phyloP scores from a whole-genome alignment of 1,139 yeast species.

The Kodamaea arcana region DNA sequence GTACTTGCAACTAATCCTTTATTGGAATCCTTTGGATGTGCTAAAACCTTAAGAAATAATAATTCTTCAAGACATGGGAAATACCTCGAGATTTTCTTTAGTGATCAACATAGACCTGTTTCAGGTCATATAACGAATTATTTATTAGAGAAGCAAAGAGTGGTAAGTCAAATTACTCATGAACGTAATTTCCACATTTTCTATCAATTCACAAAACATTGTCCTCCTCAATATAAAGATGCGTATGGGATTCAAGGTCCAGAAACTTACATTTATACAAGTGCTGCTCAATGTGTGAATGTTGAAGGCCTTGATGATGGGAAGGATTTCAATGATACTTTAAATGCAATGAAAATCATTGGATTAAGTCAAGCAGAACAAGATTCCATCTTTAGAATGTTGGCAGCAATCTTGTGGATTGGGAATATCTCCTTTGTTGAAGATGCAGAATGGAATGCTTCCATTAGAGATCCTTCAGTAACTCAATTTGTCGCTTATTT shows the following conservation, averaged over 20 bases:
- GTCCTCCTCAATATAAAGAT: constrained; percentile 80
- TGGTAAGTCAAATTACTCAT: constrained; percentile 84
- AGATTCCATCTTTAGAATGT: constrained; percentile 80
- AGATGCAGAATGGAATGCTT: constrained; percentile 83
- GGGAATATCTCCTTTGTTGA: constrained; percentile 88
- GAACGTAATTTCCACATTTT: constrained; percentile 97
- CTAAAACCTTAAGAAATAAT: constrained; percentile 92
- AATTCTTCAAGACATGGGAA: constrained; percentile 98
- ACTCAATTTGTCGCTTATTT: constrained; percentile 92
- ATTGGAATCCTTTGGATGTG: constrained; percentile 96
- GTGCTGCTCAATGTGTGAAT: constrained; percentile 77
- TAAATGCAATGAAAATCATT: constrained; percentile 81
- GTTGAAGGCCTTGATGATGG: constrained; percentile 86
- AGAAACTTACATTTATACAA: constrained; percentile 85
- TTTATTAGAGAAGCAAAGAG: constrained; percentile 89
- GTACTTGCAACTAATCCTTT: constrained; percentile 96
- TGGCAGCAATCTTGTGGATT: constrained; percentile 88
- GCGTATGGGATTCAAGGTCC: constrained; percentile 88
- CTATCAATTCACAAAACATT: constrained; percentile 91
- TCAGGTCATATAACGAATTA: constrained; percentile 97
- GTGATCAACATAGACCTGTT: constrained; percentile 77
- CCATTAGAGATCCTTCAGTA: constrained; percentile 77
- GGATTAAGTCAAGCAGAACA: constrained; percentile 81
- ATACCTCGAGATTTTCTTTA: constrained; percentile 87
- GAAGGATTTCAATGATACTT: constrained; percentile 73